Percentiles rank a stretch among this genome's conserved stretches.
phyloP scores from a whole-genome alignment of 768 basidiomycete genomes.

The Multifurca ochricompacta region DNA sequence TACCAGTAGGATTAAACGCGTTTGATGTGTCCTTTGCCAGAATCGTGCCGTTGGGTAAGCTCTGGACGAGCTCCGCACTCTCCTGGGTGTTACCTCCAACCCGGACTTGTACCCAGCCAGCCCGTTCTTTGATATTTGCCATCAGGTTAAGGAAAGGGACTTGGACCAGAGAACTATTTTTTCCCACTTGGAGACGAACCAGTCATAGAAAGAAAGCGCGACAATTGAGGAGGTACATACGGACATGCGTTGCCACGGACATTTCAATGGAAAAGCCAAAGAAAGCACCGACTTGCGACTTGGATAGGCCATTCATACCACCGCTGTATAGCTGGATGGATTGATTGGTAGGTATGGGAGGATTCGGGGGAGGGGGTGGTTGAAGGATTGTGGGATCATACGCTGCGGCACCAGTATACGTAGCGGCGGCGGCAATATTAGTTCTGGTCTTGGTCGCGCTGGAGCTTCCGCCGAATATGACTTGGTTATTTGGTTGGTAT shows the following conservation, averaged over 20 bases:
- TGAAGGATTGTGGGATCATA: constrained; percentile 45
- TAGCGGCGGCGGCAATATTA: constrained; percentile 31
- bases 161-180: constrained; percentile 45
- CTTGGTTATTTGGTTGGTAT: constrained; percentile 18
- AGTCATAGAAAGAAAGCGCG: background rate
- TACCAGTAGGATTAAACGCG: constrained; percentile 47
- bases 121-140: constrained; percentile 57
- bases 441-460: constrained; percentile 11
- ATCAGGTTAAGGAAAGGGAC: constrained; percentile 76
- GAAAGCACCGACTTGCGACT: constrained; percentile 46
- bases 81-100: constrained; percentile 82
- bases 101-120: constrained; percentile 55
- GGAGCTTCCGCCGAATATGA: constrained; percentile 16
- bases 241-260: constrained; percentile 58
- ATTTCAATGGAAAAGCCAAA: constrained; percentile 72
- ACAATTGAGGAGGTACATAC: constrained; percentile 34
- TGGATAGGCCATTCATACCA: constrained; percentile 32
- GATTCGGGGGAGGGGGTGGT: constrained; percentile 43
- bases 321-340: constrained; percentile 32
- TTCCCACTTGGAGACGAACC: constrained; percentile 36
- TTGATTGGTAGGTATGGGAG: constrained; percentile 37
- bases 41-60: constrained; percentile 39
- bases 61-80: constrained; percentile 41
- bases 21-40: constrained; percentile 41
- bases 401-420: constrained; percentile 41